Evolutionary conservation across 345 rosid species (phyloP), one percentile per base, ranked within the genome.

Genomic region (Barbarea vulgaris): DNA sequence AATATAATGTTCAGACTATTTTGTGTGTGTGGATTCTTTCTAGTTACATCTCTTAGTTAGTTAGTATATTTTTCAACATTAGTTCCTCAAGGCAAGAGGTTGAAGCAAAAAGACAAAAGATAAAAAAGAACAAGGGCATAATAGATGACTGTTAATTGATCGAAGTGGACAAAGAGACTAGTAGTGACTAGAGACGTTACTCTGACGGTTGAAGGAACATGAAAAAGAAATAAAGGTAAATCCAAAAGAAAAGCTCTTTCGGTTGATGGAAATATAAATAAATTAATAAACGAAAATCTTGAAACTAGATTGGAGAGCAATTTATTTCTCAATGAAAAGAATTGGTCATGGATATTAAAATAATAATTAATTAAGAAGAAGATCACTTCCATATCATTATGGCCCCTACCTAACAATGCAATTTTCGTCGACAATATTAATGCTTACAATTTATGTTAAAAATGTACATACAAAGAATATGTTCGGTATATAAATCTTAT

Each of bases 301-400:
- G 58, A 64, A 71, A 72, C 5, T 28, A 52, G 31, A 57, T 50
- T 48, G 76, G 80, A 64, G 39, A 69, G 30, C 70, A 61, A 21
- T 53, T 69, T 60, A 37, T 69, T 50, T 69, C 55, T 68, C 57
- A 12, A 14, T 60, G 55, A 44, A 70, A 71, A 64, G 61, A 55
- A 47, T 36, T 47, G 30, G 37, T 67, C 67, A 39, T 63, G 17
- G 44, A 64, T 31, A 70, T 56, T 25, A 36, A 57, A 70, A 64
- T 71, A 37, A 30, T 47, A 58, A 28, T 77, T 72, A 57, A 67
- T 24, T 51, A 65, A 64, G 36, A 65, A 64, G 47, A 72, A 72
- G 69, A 78, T 72, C 66, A 72, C 63, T 78, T 78, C 72, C 81
- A 52, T 72, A 78, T 78, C 77, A 72, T 78, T 51, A 78, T 78